Percentiles rank a stretch among this genome's conserved stretches.
Conservation (phyloP, 2,329 filamentous ascomycete species). For the Pseudocercospora ulei region DNA sequence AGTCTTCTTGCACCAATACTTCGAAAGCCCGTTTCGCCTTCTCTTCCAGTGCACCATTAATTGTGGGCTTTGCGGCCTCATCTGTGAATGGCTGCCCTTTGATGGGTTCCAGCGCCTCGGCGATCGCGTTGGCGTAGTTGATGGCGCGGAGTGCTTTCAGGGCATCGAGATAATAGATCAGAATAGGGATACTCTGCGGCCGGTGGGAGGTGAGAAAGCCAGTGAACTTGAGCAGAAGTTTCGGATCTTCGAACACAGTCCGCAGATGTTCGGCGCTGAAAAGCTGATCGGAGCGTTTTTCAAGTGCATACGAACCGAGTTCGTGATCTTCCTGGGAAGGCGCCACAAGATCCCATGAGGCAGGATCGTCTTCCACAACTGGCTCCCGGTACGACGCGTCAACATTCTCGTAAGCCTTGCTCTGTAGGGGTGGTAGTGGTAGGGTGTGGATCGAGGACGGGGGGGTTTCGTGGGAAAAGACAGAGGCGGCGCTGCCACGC, state of each 20-base stretch:
- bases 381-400: constrained; percentile 41
- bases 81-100: constrained; percentile 49
- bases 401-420: constrained; percentile 35
- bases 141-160: constrained; percentile 62
- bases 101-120: constrained; percentile 51
- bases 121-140: constrained; percentile 59
- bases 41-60: constrained; percentile 51
- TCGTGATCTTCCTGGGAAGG: constrained; percentile 30
- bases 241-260: constrained; percentile 55
- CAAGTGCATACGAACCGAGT: constrained; percentile 47
- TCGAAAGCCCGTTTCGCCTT: constrained; percentile 58
- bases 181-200: constrained; percentile 53
- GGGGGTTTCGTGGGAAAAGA: constrained; percentile 33
- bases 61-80: constrained; percentile 44
- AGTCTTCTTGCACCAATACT: constrained; percentile 54
- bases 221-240: constrained; percentile 56
- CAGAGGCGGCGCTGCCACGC: constrained; percentile 32
- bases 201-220: constrained; percentile 54
- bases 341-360: constrained; percentile 47
- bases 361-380: constrained; percentile 46
- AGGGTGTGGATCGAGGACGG: constrained; percentile 33
- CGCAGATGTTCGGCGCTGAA: constrained; percentile 57
- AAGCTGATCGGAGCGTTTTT: constrained; percentile 54
- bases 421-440: constrained; percentile 41
- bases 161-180: constrained; percentile 63